phyloP scores from a whole-genome alignment of 2,329 filamentous ascomycete genomes.

The Botrytis byssoidea region DNA sequence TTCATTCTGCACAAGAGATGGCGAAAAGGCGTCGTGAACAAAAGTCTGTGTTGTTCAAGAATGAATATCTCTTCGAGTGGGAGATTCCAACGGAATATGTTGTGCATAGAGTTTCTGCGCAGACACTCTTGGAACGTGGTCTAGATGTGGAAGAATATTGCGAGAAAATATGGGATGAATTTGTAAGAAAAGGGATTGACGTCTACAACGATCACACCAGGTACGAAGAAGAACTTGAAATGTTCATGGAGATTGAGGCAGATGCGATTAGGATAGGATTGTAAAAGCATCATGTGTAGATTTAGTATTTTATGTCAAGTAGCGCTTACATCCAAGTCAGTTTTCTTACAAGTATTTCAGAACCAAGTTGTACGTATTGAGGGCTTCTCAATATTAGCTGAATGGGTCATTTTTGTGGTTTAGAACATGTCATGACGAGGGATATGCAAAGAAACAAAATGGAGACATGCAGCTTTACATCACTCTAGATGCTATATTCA shows the following conservation, averaged over 20 bases:
- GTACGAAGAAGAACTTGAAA: not conserved
- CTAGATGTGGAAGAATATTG: too few species aligned
- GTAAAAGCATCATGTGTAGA: not conserved
- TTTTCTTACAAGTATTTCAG: not conserved
- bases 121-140: not conserved
- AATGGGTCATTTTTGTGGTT: not conserved
- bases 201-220: too few species aligned
- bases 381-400: not conserved
- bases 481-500: not conserved
- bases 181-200: rapidly evolving
- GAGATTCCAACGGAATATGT: not conserved
- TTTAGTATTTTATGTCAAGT: not conserved
- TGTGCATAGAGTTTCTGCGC: not conserved
- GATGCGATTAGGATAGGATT: not conserved
- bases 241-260: not conserved
- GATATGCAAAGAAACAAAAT: too few species aligned
- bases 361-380: not conserved
- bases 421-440: too few species aligned
- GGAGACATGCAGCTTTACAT: not conserved
- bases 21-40: rapidly evolving
- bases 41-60: not conserved
- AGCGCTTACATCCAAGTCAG: not conserved
- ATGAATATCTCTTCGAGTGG: not conserved
- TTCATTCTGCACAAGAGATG: not conserved
- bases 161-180: too few species aligned